These are phyloP conservation scores for Hirsutella rhossiliensis DNA, from an alignment of 2,329 filamentous ascomycete species.

Conservation along the genomic window DNA sequence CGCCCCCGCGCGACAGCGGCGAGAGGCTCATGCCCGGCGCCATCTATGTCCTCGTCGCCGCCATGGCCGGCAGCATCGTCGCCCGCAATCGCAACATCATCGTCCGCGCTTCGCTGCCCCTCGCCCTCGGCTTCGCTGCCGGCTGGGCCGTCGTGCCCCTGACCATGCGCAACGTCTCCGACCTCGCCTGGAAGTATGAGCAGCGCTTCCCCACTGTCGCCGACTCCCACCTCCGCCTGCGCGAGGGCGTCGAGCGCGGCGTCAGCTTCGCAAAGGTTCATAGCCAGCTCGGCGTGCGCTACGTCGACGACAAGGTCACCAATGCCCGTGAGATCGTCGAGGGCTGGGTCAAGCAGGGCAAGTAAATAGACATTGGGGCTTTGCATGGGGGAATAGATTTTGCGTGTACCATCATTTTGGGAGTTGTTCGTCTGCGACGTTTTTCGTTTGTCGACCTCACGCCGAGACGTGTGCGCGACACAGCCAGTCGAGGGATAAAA, in stretches of 20 bases:
- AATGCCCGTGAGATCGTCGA: slow-evolving; percentile 67
- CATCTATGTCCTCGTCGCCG: slow-evolving; percentile 85
- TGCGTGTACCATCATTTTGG: slow-evolving; percentile 19
- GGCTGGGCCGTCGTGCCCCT: slow-evolving; percentile 78
- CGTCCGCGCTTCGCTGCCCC: slow-evolving; percentile 63
- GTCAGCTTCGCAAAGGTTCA: slow-evolving; percentile 66
- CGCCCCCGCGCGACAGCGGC: slow-evolving; percentile 71
- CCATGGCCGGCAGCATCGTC: slow-evolving; percentile 90
- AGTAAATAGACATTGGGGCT: slow-evolving; percentile 31
- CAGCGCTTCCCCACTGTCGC: slow-evolving; percentile 73
- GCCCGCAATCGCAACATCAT: slow-evolving; percentile 78
- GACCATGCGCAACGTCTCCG: slow-evolving; percentile 79
- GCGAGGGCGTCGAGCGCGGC: slow-evolving; percentile 56
- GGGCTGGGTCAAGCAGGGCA: slow-evolving; percentile 84
- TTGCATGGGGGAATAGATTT: slow-evolving; percentile 8
- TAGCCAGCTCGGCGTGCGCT: slow-evolving; percentile 54
- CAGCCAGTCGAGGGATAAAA: too few relatives aligned
- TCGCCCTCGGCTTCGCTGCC: slow-evolving; percentile 69
- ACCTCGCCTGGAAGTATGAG: slow-evolving; percentile 88
- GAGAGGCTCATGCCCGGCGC: slow-evolving; percentile 83
- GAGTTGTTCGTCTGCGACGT: not conserved
- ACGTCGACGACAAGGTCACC: slow-evolving; percentile 71
- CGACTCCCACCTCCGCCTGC: slow-evolving; percentile 64
- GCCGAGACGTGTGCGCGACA: too few relatives aligned
- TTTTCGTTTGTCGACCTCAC: too few relatives aligned